These are phyloP conservation scores for Pichia californica DNA, from an alignment of 805 yeast species.

Conservation along the genomic window DNA sequence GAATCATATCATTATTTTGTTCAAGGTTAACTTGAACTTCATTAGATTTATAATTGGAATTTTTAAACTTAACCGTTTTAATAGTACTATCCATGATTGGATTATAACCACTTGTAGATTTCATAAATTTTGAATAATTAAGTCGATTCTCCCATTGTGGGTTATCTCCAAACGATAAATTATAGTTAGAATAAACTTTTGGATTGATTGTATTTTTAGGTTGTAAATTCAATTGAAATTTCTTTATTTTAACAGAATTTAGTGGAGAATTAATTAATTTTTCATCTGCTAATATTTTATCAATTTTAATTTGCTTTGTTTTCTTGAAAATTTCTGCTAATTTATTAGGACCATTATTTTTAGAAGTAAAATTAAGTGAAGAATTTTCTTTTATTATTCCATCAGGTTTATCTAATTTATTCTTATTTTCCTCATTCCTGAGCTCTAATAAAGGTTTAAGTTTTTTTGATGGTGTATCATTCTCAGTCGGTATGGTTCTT, in stretches of 20 bases:
- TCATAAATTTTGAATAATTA: slow-evolving; percentile 16
- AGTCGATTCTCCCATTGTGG: slow-evolving; percentile 16
- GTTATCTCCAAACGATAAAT: slow-evolving; percentile 3
- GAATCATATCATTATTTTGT: slow-evolving; percentile 12
- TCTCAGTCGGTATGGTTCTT: background rate
- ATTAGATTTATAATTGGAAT: slow-evolving; percentile 14
- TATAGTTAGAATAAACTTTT: background rate
- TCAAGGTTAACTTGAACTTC: slow-evolving; percentile 5
- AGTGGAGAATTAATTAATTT: background rate
- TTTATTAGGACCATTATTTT: background rate
- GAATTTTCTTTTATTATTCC: background rate
- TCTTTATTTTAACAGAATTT: slow-evolving; percentile 9
- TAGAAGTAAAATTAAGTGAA: background rate
- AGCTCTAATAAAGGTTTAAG: no score
- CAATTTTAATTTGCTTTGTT: slow-evolving; percentile 14
- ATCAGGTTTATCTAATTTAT: no score
- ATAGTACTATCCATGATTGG: slow-evolving; percentile 19
- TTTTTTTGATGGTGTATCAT: background rate
- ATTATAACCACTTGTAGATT: slow-evolving; percentile 12
- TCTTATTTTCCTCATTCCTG: background rate
- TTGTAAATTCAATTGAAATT: slow-evolving; percentile 9
- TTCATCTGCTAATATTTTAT: slow-evolving; percentile 3
- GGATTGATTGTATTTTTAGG: background rate
- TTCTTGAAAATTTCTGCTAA: slow-evolving; percentile 11
- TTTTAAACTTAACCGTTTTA: slow-evolving; percentile 15